Evolutionary conservation across 1,139 yeast species (phyloP).

Genomic region (Geotrichum carabidarum): DNA sequence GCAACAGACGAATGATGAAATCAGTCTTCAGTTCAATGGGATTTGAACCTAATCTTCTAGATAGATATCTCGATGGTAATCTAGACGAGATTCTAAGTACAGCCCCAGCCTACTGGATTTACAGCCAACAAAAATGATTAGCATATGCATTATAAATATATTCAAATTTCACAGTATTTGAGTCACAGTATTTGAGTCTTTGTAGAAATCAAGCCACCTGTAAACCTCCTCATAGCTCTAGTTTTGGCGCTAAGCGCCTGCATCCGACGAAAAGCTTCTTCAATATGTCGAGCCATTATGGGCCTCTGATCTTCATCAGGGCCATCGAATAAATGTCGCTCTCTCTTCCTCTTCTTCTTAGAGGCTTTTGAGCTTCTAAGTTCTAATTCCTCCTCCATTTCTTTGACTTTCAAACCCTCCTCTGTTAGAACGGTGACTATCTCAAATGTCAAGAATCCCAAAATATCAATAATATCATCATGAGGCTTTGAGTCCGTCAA

Average conservation of each 20-base stretch:
- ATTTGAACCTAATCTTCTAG: not conserved
- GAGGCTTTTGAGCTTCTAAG: slow-evolving; percentile 32
- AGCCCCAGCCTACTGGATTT: slow-evolving; percentile 10
- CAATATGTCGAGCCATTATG: slow-evolving; percentile 72
- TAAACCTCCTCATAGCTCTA: slow-evolving; percentile 59
- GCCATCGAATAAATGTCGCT: slow-evolving; percentile 72
- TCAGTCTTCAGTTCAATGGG: not conserved
- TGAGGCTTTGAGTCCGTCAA: slow-evolving; percentile 87
- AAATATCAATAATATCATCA: slow-evolving; percentile 92
- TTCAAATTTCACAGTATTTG: slow-evolving; percentile 32
- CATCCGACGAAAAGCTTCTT: slow-evolving; percentile 85
- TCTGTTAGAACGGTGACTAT: slow-evolving; percentile 93
- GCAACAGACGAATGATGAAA: slow-evolving; percentile 3
- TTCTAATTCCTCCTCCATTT: slow-evolving; percentile 52
- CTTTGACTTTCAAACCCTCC: slow-evolving; percentile 78
- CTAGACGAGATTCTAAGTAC: slow-evolving; percentile 5
- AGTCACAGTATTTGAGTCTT: slow-evolving; percentile 37
- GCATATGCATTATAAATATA: not conserved
- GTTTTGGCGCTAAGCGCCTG: slow-evolving; percentile 60
- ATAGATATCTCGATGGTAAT: slow-evolving; percentile 6
- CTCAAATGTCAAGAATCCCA: slow-evolving; percentile 93
- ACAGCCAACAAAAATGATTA: not conserved
- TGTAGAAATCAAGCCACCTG: slow-evolving; percentile 55
- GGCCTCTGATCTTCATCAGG: slow-evolving; percentile 88
- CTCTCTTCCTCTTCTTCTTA: slow-evolving; percentile 37